phyloP scores from a whole-genome alignment of 768 basidiomycete genomes.

The Pleurotus eryngii region DNA sequence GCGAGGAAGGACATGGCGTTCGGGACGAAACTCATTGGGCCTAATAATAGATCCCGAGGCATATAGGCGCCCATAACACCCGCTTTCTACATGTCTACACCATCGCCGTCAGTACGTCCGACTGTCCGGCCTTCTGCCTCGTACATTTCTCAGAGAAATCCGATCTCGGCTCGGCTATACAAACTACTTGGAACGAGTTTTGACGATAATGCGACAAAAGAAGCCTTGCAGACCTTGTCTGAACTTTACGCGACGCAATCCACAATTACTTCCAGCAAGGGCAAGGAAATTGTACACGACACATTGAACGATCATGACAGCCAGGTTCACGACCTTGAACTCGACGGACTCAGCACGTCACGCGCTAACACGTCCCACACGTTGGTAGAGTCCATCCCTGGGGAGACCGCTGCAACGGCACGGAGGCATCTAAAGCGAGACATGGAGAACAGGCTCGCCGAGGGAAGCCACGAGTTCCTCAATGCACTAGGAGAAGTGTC shows the following conservation, averaged over 20 bases:
- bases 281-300: slow-evolving; percentile 27
- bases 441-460: slow-evolving; percentile 77
- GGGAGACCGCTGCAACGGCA: slow-evolving; percentile 69
- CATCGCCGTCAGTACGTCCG: slow-evolving; percentile 10
- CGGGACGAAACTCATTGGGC: too few species aligned
- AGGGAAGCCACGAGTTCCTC: slow-evolving; percentile 81
- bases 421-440: slow-evolving; percentile 80
- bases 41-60: background rate
- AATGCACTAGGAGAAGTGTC: slow-evolving; percentile 86
- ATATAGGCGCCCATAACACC: background rate
- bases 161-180: slow-evolving; percentile 83
- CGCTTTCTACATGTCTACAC: background rate
- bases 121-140: slow-evolving; percentile 17
- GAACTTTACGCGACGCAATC: slow-evolving; percentile 57
- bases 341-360: slow-evolving; percentile 8
- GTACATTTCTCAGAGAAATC: slow-evolving; percentile 38
- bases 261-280: slow-evolving; percentile 18
- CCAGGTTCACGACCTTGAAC: slow-evolving; percentile 23
- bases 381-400: slow-evolving; percentile 36
- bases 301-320: slow-evolving; percentile 29
- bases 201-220: slow-evolving; percentile 70
- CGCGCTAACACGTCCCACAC: slow-evolving; percentile 10
- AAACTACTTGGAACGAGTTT: slow-evolving; percentile 85
- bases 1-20: too few species aligned
- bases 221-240: slow-evolving; percentile 82